These are phyloP conservation scores for Orbilia quercus DNA, from an alignment of 2,329 filamentous ascomycete species.

Conservation along the genomic window DNA sequence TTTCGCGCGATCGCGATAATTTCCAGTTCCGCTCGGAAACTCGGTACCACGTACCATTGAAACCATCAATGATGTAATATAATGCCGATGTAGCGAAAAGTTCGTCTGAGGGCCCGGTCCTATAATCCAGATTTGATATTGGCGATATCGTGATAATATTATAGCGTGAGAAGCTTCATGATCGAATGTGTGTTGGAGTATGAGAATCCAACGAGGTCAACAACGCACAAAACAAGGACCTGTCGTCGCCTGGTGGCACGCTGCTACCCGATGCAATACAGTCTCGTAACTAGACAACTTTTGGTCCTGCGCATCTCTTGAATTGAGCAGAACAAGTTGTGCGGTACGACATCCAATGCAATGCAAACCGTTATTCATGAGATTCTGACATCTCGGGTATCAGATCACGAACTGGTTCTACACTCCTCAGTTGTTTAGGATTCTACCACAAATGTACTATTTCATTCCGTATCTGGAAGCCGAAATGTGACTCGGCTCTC, in stretches of 20 bases:
- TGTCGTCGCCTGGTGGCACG: conserved; percentile 14
- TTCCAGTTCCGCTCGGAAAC: conserved; percentile 2
- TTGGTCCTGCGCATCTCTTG: no score
- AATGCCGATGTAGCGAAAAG: conserved; percentile 17
- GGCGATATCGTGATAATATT: conserved; percentile 2
- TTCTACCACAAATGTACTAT: no score
- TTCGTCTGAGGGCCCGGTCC: neutral
- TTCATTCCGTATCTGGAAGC: no score
- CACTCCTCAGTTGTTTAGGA: no score
- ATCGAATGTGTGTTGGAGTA: conserved; percentile 7
- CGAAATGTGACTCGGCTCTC: no score
- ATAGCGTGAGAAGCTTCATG: conserved; percentile 9
- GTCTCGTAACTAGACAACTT: neutral
- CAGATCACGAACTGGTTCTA: no score
- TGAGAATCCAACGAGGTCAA: conserved; percentile 43
- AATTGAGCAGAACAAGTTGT: no score
- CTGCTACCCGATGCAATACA: no score
- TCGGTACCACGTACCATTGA: conserved; percentile 15
- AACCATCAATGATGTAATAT: conserved; percentile 26
- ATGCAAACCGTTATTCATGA: no score
- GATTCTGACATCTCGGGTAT: no score
- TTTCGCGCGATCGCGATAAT: conserved; percentile 29
- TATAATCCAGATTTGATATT: conserved; percentile 20
- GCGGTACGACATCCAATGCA: no score
- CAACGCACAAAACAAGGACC: conserved; percentile 25